Conservation (phyloP, 805 yeast genomes). For the Lachancea sp. region DNA sequence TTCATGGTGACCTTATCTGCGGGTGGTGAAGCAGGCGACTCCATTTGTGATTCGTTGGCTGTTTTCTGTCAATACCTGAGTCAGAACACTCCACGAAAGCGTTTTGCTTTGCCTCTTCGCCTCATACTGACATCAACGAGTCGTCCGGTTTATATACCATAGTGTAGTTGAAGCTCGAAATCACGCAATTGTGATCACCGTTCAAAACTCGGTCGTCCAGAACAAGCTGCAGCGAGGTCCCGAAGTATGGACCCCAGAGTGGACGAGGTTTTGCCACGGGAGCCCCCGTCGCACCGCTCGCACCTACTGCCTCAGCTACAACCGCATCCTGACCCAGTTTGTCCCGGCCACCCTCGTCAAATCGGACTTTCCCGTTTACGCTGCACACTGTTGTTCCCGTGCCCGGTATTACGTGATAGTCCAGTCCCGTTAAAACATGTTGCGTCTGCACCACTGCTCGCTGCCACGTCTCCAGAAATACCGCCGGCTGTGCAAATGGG, state of each 20-base stretch:
- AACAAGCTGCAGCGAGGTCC: slow-evolving; percentile 53
- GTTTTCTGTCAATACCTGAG: too few relatives aligned
- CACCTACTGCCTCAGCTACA: slow-evolving; percentile 18
- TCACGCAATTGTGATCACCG: slow-evolving; percentile 33
- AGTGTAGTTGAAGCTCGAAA: slow-evolving; percentile 60
- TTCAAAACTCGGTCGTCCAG: slow-evolving; percentile 43
- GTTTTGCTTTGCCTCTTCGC: not conserved
- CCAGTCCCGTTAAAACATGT: slow-evolving; percentile 58
- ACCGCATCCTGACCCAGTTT: slow-evolving; percentile 61
- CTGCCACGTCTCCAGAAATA: slow-evolving; percentile 30
- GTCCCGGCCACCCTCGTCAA: slow-evolving; percentile 70
- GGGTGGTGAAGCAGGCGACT: too few relatives aligned
- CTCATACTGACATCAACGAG: slow-evolving; percentile 27
- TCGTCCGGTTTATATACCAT: slow-evolving; percentile 58
- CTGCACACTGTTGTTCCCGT: slow-evolving; percentile 48
- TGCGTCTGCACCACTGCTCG: slow-evolving; percentile 39
- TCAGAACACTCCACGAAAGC: too few relatives aligned
- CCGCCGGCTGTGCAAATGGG: slow-evolving; percentile 28
- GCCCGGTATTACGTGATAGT: slow-evolving; percentile 63
- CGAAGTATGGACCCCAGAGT: slow-evolving; percentile 66
- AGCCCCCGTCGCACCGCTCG: not conserved
- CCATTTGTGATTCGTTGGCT: too few relatives aligned
- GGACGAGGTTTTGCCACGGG: slow-evolving; percentile 37
- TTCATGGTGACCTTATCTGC: too few relatives aligned
- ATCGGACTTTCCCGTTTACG: slow-evolving; percentile 54